Conservation (phyloP, 768 basidiomycete genomes). For the Boletus tomentosulus region DNA sequence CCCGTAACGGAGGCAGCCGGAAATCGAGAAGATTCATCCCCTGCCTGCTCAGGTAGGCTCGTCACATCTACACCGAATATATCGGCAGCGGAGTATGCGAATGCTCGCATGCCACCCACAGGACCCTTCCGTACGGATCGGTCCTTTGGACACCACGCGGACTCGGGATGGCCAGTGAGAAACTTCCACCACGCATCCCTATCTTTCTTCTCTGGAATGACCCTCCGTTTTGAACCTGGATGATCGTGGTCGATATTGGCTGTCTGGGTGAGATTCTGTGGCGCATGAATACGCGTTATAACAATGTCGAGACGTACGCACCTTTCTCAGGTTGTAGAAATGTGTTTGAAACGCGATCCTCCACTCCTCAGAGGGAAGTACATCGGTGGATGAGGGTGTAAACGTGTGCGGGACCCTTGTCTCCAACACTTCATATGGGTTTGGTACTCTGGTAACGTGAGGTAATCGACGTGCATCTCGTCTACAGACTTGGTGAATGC, state of each 20-base stretch:
- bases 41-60: neutral
- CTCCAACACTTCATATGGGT: conserved; percentile 57
- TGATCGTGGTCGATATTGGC: conserved; percentile 30
- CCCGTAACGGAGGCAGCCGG: neutral
- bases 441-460: conserved; percentile 56
- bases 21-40: neutral
- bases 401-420: conserved; percentile 18
- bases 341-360: conserved; percentile 49
- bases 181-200: conserved; percentile 81
- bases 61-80: neutral
- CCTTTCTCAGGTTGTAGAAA: conserved; percentile 66
- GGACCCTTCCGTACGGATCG: conserved; percentile 12
- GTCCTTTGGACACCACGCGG: conserved; percentile 53
- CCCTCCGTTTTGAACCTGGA: conserved; percentile 21
- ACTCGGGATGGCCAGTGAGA: conserved; percentile 61
- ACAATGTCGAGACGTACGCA: neutral
- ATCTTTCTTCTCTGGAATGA: conserved; percentile 67
- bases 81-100: conserved; percentile 26
- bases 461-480: conserved; percentile 69
- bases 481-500: conserved; percentile 36
- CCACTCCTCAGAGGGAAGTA: conserved; percentile 69
- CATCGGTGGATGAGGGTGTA: conserved; percentile 23
- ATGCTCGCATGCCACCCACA: conserved; percentile 35
- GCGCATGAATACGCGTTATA: conserved; percentile 5
- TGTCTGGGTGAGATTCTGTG: conserved; percentile 64